phyloP scores from a whole-genome alignment of 306 rosid species.

The Prunus padus region DNA sequence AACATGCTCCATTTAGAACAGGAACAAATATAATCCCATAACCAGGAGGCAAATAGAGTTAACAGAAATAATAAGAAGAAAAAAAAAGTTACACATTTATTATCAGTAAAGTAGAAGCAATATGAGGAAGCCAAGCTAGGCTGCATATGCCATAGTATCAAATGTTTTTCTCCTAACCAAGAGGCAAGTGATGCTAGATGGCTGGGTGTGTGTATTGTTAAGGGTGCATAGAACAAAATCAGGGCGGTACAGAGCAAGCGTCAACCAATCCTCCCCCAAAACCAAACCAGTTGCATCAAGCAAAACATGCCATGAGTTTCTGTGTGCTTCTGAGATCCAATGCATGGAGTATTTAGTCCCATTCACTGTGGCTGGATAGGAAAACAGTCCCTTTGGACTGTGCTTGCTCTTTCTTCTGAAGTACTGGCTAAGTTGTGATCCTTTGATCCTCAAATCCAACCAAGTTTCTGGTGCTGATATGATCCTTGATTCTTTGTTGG shows the following conservation, averaged over 20 bases:
- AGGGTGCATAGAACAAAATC: conserved; percentile 37
- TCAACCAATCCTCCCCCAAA: conserved; percentile 27
- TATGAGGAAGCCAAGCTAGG: not conserved
- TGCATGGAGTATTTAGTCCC: conserved; percentile 25
- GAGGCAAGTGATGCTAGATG: conserved; percentile 34
- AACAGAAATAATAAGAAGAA: not conserved
- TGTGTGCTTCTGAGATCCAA: conserved; percentile 43
- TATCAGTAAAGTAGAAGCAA: not conserved
- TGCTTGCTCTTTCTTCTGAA: conserved; percentile 38
- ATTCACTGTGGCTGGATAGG: conserved; percentile 29
- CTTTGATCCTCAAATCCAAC: conserved; percentile 49
- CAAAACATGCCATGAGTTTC: conserved; percentile 43
- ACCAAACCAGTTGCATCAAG: conserved; percentile 34
- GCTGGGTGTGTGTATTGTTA: conserved; percentile 30
- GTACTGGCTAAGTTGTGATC: conserved; percentile 44
- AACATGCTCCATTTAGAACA: not conserved
- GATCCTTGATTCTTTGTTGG: conserved; percentile 35
- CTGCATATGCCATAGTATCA: conserved; percentile 25
- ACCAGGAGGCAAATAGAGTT: conserved; percentile 2
- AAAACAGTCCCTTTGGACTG: conserved; percentile 33
- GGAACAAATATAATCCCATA: not conserved
- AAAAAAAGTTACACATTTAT: not conserved
- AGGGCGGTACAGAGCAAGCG: conserved; percentile 32
- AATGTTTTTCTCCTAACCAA: conserved; percentile 41
- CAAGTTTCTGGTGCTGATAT: conserved; percentile 42